Percentiles rank a stretch among this genome's conserved stretches.
Evolutionary conservation across 2,329 filamentous ascomycete species (phyloP).

Genomic region (Fusarium sarcochroum): DNA sequence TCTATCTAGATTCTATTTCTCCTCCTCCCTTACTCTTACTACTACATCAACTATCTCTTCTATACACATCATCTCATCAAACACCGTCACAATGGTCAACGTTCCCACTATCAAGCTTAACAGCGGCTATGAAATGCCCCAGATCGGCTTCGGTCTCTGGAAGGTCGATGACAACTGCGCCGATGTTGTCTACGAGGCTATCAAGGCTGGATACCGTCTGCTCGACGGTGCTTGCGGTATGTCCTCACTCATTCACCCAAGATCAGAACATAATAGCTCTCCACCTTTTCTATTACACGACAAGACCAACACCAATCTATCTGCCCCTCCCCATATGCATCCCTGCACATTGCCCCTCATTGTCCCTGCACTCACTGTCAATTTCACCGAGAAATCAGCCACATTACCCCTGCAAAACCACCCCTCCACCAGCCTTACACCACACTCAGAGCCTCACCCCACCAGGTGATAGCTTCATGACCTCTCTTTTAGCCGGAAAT

Average conservation of each 20-base stretch:
- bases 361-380: conserved; percentile 26
- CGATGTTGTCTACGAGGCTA: conserved; percentile 83
- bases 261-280: conserved; percentile 14
- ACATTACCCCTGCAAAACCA: conserved; percentile 42
- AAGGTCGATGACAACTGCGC: conserved; percentile 84
- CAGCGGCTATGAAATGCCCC: conserved; percentile 78
- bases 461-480: conserved; percentile 39
- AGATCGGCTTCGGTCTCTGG: conserved; percentile 85
- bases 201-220: conserved; percentile 73
- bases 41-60: conserved; percentile 7
- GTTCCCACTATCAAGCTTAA: conserved; percentile 71
- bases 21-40: conserved; percentile 9
- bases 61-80: conserved; percentile 17
- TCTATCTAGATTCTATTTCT: conserved; percentile 14
- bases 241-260: conserved; percentile 47
- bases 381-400: conserved; percentile 48
- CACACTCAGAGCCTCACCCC: conserved; percentile 16
- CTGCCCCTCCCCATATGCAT: conserved; percentile 34
- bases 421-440: conserved; percentile 41
- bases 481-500: conserved; percentile 15
- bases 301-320: not conserved
- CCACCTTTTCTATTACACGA: conserved; percentile 18
- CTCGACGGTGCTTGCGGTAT: conserved; percentile 73
- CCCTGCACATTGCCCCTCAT: conserved; percentile 28
- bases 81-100: conserved; percentile 51